phyloP scores from a whole-genome alignment of 768 basidiomycete species.

The Lentinula lateritia region DNA sequence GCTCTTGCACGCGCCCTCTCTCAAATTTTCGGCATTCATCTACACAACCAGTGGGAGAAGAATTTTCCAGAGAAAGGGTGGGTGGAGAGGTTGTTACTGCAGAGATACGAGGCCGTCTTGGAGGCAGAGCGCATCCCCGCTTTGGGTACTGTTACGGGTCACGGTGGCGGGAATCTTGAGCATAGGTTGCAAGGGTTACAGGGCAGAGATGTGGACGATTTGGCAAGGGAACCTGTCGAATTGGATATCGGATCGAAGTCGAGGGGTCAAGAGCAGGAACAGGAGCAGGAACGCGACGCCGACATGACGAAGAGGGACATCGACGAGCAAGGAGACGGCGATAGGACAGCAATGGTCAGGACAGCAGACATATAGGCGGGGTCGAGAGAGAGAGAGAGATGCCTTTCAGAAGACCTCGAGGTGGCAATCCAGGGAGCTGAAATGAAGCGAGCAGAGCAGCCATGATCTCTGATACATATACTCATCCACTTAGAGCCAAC shows the following conservation, averaged over 20 bases:
- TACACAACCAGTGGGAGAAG: conserved; percentile 97
- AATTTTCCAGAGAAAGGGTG: conserved; percentile 77
- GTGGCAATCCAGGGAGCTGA: not conserved
- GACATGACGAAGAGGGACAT: not conserved
- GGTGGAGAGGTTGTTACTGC: conserved; percentile 77
- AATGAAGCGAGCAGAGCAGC: not conserved
- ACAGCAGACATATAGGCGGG: too few relatives aligned
- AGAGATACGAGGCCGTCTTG: conserved; percentile 47
- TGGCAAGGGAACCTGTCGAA: not conserved
- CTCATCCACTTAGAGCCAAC: not conserved
- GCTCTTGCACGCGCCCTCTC: conserved; percentile 50
- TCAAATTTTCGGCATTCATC: conserved; percentile 82
- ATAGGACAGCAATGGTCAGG: not conserved
- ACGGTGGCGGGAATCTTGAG: not conserved
- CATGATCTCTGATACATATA: not conserved
- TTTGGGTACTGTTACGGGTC: not conserved
- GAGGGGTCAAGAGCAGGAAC: not conserved
- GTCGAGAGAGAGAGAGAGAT: too few relatives aligned
- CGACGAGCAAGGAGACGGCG: not conserved
- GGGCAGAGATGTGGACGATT: not conserved
- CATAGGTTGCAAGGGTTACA: not conserved
- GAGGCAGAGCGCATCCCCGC: not conserved
- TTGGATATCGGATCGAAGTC: not conserved
- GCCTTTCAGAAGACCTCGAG: too few relatives aligned
- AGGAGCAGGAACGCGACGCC: too few relatives aligned